Base-by-base conservation (phyloP, 257 asterid species). In the Asclepias syriaca region DNA sequence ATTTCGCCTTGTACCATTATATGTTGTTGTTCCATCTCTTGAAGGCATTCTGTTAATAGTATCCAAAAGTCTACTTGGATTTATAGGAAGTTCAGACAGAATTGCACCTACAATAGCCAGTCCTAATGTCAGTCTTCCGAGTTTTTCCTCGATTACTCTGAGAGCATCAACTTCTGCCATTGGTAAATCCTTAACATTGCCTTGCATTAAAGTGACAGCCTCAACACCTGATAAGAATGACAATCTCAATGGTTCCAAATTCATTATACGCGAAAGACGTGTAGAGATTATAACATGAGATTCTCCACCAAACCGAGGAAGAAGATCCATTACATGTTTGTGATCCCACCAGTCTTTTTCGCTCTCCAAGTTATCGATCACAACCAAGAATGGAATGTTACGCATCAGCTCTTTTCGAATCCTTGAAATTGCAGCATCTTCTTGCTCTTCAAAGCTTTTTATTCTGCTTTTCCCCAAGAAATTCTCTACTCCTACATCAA, bases 291-390 rank as follows among this genome's bases (percentile, higher is more conserved):
- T 81, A 18, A 91, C 98, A 69, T 92, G 99, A 0, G 99, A 83
- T 84, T 88, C 98, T 27, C 96, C 98, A 0, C 98, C 97, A 68
- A 88, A 95, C 56, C 96, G 89, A 72, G 96, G 99, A 13, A 95
- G 87, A 45, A 95, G 84, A 77, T 95, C 98, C 97, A 95, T 92
- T 56, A 95, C 77, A 16, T 85, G 92, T 82, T 84, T 95, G 74
- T 84, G 91, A 60, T 90, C 98, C 99, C 99, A 95, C 98, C 98
- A 95, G 63, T 95, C 98, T 79, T 92, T 95, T 79, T 95, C 99
- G 12, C 75, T 88, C 87, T 95, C 99, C 82, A 95, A 77, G 71
- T 90, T 88, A 83, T 92, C 96, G 32, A 92, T 92, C 56, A 89
- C 73, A 27, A 92, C 82, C 64, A 92, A 68, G 82, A 87, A 92